Base-by-base conservation (phyloP, 768 basidiomycete genomes). In the Pisolithus sp. region DNA sequence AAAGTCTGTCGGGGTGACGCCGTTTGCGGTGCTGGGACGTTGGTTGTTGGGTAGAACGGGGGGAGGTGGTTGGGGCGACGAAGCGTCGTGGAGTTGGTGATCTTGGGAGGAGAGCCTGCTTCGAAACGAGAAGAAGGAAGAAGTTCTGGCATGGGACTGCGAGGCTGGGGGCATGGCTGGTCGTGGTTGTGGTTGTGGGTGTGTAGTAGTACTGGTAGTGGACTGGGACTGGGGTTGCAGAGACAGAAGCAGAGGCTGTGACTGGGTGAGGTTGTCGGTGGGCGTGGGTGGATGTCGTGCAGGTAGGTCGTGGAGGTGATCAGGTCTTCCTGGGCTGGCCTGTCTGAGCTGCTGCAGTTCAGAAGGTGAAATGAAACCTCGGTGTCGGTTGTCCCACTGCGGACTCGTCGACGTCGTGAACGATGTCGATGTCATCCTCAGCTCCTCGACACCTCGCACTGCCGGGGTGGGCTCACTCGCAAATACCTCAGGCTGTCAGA, bases 101-200 rank as follows among this genome's bases (percentile, higher is more conserved):
- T n/a, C 48, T 46, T 65, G 62, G 39, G 57, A 58, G 7, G 68
- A 53, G 24, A 67, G 66, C 53, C 71, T 78, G 56, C 61, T 72
- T 55, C 74, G 73, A 64, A 85, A 82, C 17, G 81, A 78, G 65
- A 85, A 85, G 71, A 83, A 81, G 24, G 83, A 85, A 7, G 79
- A 68, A n/a, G 81, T 73, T 38, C 82, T 79, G 34, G 75, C 59
- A 61, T 84, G 83, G 13, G 67, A 52, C 31, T 60, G 61, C 13
- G 63, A 50, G 45, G 53, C 7, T 8, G 30, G 48, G 12, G 62
- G 54, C 61, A 61, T 68, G 52, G 56, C 40, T 43, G 67, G 48
- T 45, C 58, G 61, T 55, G 61, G 62, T 49, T 67, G 62, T 36
- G 52, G 53, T 46, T 50, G 47, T 21, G 51, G 4, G 40, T 18